Evolutionary conservation across 495 filamentous ascomycete species (phyloP), one percentile per base, ranked within the genome.

Genomic region (Astrothelium macrocarpum): DNA sequence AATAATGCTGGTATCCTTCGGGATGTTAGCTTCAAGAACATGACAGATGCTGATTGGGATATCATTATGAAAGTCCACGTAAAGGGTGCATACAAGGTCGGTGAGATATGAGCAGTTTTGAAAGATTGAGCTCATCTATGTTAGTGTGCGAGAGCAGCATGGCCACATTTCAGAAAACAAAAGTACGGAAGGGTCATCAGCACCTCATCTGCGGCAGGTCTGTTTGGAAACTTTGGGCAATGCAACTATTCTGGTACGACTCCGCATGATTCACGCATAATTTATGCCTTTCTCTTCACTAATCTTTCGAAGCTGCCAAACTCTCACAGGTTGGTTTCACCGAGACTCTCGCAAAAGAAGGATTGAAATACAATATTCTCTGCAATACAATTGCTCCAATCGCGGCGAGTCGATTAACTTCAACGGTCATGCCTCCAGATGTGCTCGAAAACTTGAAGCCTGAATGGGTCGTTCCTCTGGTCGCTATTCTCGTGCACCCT

Each of bases 1-100:
- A 98, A 98, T 83, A 98, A 97, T 73, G 94, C 94, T 64, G 94
- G 94, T 72, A 98, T 98, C 71, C 83, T 98, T 62, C 88, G 94
- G 64, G 94, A 98, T 80, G 73, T 98, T 71, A 91, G 87, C 80
- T 97, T 98, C 79, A 96, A 95, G 85, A 98, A 98, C 78, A 96
- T 97, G 90, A 91, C 87, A 74, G 93, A 97, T 73, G 75, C 85
- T 73, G 95, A 98, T 75, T 98, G 95, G 94, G 95, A 98, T 72
- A 77, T 97, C 65, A 86, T 97, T 73, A 87, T 92, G 73, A 86
- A 84, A 73, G 94, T 98, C 53, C 94, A 98, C 77, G 89, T 97
- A 64, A 90, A 88, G 76, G 94, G 94, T 70, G 86, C 90, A 69
- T 98, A 96, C 81, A 97, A 97, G 80, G 85, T 87, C 66, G 26